phyloP scores from a whole-genome alignment of 352 stramenopile species.

The Globisporangium orthogonon region DNA sequence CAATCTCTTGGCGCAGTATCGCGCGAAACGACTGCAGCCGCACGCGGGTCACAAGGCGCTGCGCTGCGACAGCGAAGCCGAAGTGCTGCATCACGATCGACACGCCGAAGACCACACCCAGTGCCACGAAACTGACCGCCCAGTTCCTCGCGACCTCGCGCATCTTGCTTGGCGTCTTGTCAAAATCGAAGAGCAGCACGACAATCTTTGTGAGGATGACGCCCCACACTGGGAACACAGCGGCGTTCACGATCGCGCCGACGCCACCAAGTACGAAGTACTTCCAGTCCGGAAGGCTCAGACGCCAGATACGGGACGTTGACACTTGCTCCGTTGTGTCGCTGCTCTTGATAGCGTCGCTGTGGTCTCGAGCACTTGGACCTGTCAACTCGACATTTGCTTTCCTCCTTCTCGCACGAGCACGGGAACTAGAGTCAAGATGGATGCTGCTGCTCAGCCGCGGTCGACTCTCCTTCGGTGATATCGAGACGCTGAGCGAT shows the following conservation, averaged over 20 bases:
- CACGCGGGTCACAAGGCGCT: conserved; percentile 42
- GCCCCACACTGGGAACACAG: conserved; percentile 41
- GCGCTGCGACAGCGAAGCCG: conserved; percentile 41
- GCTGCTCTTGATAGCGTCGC: neutral
- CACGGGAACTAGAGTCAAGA: neutral
- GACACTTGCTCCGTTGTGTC: conserved; percentile 1
- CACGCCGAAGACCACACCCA: conserved; percentile 31
- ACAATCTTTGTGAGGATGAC: conserved; percentile 48
- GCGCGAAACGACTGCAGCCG: conserved; percentile 30
- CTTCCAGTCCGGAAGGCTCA: conserved; percentile 36
- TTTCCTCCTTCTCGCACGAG: neutral
- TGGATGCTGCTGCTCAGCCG: neutral
- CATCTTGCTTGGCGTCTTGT: conserved; percentile 34
- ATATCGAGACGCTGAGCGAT: neutral
- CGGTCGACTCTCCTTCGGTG: neutral
- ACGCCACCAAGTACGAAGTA: conserved; percentile 33
- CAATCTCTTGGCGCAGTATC: conserved; percentile 72
- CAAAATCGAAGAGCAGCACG: conserved; percentile 37
- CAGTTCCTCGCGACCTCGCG: conserved; percentile 23
- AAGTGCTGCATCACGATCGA: conserved; percentile 43
- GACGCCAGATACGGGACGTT: conserved; percentile 38
- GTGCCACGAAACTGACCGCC: conserved; percentile 23
- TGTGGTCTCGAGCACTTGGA: neutral
- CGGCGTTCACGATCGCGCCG: conserved; percentile 29
- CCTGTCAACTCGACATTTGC: neutral